phyloP scores from a whole-genome alignment of 1,139 yeast species.

The Kodamaea derodonti region DNA sequence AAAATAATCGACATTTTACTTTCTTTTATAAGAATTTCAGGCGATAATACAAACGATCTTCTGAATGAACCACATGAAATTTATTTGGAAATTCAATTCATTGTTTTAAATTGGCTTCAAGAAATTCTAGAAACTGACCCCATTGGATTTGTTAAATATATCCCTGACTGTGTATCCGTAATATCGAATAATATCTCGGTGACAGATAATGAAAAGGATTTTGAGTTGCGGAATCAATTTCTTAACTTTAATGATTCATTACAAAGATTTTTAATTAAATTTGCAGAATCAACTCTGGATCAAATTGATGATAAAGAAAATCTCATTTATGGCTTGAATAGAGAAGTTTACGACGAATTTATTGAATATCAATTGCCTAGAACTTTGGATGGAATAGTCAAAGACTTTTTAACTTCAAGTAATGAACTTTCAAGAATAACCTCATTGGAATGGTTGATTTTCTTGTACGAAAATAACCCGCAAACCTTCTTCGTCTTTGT shows the following conservation, averaged over 20 bases:
- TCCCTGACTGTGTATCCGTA: conserved; percentile 41
- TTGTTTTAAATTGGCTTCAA: conserved; percentile 80
- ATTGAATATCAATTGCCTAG: conserved; percentile 35
- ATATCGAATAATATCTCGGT: conserved; percentile 36
- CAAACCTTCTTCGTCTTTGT: conserved; percentile 50
- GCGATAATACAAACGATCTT: conserved; percentile 23
- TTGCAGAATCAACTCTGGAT: conserved; percentile 20
- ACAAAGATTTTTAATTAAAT: conserved; percentile 30
- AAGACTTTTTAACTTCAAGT: conserved; percentile 33
- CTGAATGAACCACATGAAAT: conserved; percentile 38
- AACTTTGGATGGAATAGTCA: conserved; percentile 33
- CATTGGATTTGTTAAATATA: conserved; percentile 62
- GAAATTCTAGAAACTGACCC: conserved; percentile 75
- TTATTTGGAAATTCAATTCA: conserved; percentile 75
- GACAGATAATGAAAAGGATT: conserved; percentile 37
- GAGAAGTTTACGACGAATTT: conserved; percentile 40
- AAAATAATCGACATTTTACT: conserved; percentile 77
- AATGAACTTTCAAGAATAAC: conserved; percentile 82
- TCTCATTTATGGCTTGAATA: conserved; percentile 30
- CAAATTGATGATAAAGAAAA: conserved; percentile 8
- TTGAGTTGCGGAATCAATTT: conserved; percentile 36
- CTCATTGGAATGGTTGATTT: conserved; percentile 85
- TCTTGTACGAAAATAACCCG: conserved; percentile 75
- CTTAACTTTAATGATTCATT: conserved; percentile 34
- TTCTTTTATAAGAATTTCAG: conserved; percentile 61